These are phyloP conservation scores for Macrophomina phaseolina DNA, from an alignment of 2,329 filamentous ascomycete species.

Conservation along the genomic window DNA sequence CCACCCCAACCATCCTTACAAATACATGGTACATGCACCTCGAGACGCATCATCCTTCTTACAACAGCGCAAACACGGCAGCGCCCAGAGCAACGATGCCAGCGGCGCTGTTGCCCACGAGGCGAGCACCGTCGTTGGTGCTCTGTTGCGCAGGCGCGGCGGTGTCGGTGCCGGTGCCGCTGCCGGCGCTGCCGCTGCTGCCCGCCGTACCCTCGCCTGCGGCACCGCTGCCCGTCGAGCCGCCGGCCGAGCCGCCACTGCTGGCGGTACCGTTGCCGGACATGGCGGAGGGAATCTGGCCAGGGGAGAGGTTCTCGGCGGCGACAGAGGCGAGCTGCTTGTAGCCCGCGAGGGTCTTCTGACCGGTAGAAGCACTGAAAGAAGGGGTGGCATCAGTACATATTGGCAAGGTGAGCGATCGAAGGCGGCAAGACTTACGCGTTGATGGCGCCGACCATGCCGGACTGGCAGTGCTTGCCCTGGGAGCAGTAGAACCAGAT, in stretches of 20 bases:
- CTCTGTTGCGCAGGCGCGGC: conserved; percentile 2
- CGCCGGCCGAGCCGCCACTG: background rate
- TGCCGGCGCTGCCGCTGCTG: background rate
- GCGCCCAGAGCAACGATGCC: background rate
- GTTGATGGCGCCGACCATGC: conserved; percentile 80
- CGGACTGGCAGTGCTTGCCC: conserved; percentile 73
- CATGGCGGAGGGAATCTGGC: conserved; percentile 9
- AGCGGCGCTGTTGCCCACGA: background rate
- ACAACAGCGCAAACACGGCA: conserved; percentile 3
- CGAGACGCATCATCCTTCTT: background rate
- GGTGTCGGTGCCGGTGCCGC: background rate
- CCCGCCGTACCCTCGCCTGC: background rate
- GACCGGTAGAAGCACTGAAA: conserved; percentile 37
- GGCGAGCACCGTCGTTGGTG: conserved; percentile 9
- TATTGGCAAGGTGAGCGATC: background rate
- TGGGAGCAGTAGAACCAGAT: conserved; percentile 83
- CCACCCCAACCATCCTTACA: no score
- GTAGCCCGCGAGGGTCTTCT: conserved; percentile 44
- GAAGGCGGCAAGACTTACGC: conserved; percentile 57
- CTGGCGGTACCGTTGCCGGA: background rate
- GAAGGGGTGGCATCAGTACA: conserved; percentile 23
- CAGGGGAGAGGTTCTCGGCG: conserved; percentile 49
- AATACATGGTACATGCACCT: no score
- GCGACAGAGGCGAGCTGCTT: conserved; percentile 46
- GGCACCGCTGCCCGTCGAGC: background rate